Evolutionary conservation across 768 basidiomycete genomes (phyloP), one percentile per base, ranked within the genome.

Genomic region (Mycena alexandri): DNA sequence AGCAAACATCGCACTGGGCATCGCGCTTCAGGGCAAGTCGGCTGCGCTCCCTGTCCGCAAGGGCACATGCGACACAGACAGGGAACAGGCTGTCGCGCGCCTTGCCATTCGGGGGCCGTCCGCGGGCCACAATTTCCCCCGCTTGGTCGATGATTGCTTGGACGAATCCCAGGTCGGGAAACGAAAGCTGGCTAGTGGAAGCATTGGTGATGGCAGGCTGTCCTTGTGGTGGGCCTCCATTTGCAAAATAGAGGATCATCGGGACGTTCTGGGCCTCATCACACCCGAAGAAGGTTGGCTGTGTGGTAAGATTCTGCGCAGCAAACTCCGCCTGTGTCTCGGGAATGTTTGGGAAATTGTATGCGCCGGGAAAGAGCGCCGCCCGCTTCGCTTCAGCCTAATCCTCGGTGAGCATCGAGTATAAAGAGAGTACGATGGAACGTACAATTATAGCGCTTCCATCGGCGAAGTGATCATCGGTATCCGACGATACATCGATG

Each of bases 241-340:
- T 86, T 0, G 88, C 87, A 16, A 89, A 74, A 72, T 90, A 90
- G 65, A 89, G 80, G 33, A 90, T 71, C 41, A 89, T 73, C 2
- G 88, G 87, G 4, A 80, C 80, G 46, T 75, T 77, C 0, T 65
- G 70, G 25, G 56, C 73, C 53, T 67, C 71, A 21, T 83, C 69
- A 66, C 85, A 85, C 10, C 84, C 85, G 66, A 85, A 85, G 75
- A 86, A 84, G 5, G 82, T 83, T 17, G 83, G 84, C 11, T 77
- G 76, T 0, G 59, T 71, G n/a, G 72, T 81, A 19, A 84, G 76
- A 41, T 80, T 79, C 59, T 80, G 78, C 16, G 78, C 75, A 22
- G 77, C 68, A 46, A 83, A 83, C 16, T 77, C 76, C 17, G 44
- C 66, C 0, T 65, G 19, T 0, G 75, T 63, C 5, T 67, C 70